Evolutionary conservation across 108 stramenopile species (phyloP).

Genomic region (Skeletonema grethae): DNA sequence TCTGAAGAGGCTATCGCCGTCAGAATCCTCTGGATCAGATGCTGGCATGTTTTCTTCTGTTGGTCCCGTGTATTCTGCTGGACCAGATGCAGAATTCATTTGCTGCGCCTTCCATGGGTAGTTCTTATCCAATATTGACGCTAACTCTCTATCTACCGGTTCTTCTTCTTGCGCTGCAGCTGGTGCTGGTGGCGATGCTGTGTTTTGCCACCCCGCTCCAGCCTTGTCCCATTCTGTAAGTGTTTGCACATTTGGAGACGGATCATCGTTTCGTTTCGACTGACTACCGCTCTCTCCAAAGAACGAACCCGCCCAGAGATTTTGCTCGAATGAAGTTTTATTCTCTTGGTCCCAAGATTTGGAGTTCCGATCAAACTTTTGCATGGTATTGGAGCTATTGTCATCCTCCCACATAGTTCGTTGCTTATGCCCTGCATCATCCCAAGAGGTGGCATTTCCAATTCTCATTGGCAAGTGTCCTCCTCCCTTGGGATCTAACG

Average conservation of each 20-base stretch:
- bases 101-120: conserved; percentile 17
- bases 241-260: conserved; percentile 1
- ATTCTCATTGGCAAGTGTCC: too few species aligned
- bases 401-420: conserved; percentile 16
- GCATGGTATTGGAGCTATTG: conserved; percentile 4
- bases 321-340: conserved; percentile 3
- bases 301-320: not conserved
- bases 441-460: too few species aligned
- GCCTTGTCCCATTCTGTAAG: conserved; percentile 32
- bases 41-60: not conserved
- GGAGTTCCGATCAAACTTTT: conserved; percentile 14
- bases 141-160: not conserved
- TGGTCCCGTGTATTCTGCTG: not conserved
- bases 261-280: not conserved
- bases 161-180: not conserved
- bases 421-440: conserved; percentile 11
- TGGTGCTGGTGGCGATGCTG: not conserved
- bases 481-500: not conserved
- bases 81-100: not conserved
- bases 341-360: conserved; percentile 34
- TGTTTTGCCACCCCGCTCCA: conserved; percentile 13
- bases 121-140: conserved; percentile 2
- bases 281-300: not conserved
- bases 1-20: conserved; percentile 38
- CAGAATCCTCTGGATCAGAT: conserved; percentile 7